Percentiles rank a stretch among this genome's conserved stretches.
Conservation (phyloP, 1,139 yeast genomes). For the Nakaseomyces glabratus region DNA sequence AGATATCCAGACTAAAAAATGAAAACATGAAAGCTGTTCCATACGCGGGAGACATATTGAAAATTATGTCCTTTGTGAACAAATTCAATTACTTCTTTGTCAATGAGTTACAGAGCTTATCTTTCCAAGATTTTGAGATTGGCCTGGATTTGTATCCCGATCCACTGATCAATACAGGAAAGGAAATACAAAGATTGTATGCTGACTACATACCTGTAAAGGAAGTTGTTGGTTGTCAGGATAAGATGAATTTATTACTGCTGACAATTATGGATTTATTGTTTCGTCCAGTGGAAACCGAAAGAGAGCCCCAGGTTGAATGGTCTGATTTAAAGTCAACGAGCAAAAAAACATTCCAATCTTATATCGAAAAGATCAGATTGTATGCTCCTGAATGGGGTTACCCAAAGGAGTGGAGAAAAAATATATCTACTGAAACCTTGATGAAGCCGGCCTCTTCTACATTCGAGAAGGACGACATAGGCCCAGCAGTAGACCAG, state of each 20-base stretch:
- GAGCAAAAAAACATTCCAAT: constrained; percentile 21
- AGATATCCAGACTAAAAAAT: constrained; percentile 25
- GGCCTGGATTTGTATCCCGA: constrained; percentile 38
- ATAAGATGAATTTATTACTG: constrained; percentile 26
- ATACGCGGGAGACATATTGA: constrained; percentile 40
- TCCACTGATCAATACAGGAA: constrained; percentile 10
- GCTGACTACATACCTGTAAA: constrained; percentile 25
- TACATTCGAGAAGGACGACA: constrained; percentile 21
- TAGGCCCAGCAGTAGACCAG: constrained; percentile 34
- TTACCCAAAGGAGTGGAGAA: constrained; percentile 40
- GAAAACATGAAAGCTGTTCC: constrained; percentile 33
- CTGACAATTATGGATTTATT: constrained; percentile 23
- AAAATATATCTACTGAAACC: constrained; percentile 13
- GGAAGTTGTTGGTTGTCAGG: constrained; percentile 25
- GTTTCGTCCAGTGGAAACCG: constrained; percentile 14
- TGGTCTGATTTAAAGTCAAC: constrained; percentile 14
- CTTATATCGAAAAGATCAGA: constrained; percentile 39
- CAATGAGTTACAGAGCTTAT: constrained; percentile 31
- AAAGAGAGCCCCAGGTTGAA: constrained; percentile 23
- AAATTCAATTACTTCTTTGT: constrained; percentile 36
- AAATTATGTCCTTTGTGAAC: constrained; percentile 37
- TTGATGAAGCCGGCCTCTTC: constrained; percentile 16
- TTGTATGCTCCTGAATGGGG: constrained; percentile 32
- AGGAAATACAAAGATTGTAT: constrained; percentile 16
- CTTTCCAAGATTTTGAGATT: constrained; percentile 42